phyloP scores from a whole-genome alignment of 1,284 basidiomycete genomes.

The Mycena sp. region DNA sequence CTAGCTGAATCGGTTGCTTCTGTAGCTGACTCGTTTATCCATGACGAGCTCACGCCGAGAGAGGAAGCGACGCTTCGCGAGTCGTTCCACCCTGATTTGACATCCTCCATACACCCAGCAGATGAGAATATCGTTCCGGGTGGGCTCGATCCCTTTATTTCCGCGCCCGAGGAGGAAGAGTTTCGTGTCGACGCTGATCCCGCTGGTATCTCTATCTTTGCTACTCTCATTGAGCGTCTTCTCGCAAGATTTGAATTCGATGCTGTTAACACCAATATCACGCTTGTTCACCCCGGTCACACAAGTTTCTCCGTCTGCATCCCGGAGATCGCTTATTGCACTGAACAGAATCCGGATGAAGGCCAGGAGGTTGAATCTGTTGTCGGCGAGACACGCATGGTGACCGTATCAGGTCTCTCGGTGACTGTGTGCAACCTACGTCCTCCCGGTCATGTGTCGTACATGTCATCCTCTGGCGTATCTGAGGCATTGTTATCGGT shows the following conservation, averaged over 20 bases:
- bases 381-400: conserved; percentile 52
- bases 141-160: conserved; percentile 66
- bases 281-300: conserved; percentile 68
- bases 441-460: conserved; percentile 36
- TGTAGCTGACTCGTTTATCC: conserved; percentile 86
- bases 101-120: conserved; percentile 32
- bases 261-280: conserved; percentile 73
- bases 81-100: conserved; percentile 64
- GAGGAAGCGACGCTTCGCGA: conserved; percentile 80
- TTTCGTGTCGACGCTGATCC: conserved; percentile 62
- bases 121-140: conserved; percentile 63
- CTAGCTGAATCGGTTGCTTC: conserved; percentile 82
- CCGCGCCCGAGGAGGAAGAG: conserved; percentile 49
- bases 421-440: conserved; percentile 55
- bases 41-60: conserved; percentile 77
- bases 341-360: conserved; percentile 41
- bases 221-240: conserved; percentile 84
- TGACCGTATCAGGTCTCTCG: conserved; percentile 61
- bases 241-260: conserved; percentile 86
- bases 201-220: conserved; percentile 83
- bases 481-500: conserved; percentile 8
- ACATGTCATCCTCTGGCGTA: conserved; percentile 19
- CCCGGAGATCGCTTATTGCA: conserved; percentile 66
- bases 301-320: conserved; percentile 70
- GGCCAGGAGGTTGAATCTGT: conserved; percentile 20